A percentile compares a stretch with the other conserved stretches of the same genome.
Conservation (phyloP, 176 grass and related monocot genomes). For the Cenchrus purpureus region DNA sequence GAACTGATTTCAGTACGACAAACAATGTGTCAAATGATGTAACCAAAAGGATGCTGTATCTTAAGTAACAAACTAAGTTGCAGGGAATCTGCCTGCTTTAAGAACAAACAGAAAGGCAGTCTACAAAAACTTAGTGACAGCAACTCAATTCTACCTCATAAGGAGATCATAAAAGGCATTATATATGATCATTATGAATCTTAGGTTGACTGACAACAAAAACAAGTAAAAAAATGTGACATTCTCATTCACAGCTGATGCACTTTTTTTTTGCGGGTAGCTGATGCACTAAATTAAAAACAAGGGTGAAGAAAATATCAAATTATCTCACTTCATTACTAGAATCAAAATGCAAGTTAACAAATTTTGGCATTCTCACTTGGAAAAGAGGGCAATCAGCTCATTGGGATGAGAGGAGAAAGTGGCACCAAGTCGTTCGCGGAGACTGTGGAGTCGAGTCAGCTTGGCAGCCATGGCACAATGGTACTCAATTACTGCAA, state of each 20-base stretch:
- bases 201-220: not conserved
- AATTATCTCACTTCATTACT: not conserved
- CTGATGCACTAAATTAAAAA: not conserved
- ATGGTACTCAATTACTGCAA: slow-evolving; percentile 42
- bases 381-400: slow-evolving; percentile 91
- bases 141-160: not conserved
- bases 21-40: not conserved
- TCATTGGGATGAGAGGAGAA: slow-evolving; percentile 94
- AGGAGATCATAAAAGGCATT: not conserved
- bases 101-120: not conserved
- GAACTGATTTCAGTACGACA: not conserved
- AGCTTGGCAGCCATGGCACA: slow-evolving; percentile 75
- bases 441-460: slow-evolving; percentile 83
- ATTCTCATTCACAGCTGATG: not conserved
- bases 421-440: slow-evolving; percentile 75
- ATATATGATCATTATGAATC: not conserved
- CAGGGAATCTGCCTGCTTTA: not conserved
- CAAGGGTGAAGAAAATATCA: not conserved
- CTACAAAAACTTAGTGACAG: not conserved
- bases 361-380: slow-evolving; percentile 52
- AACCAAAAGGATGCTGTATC: not conserved
- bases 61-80: not conserved
- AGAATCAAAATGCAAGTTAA: not conserved
- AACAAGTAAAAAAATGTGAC: not conserved
- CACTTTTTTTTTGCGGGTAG: not conserved